Conservation (phyloP, 352 stramenopile genomes). For the Phytophthora europaea region DNA sequence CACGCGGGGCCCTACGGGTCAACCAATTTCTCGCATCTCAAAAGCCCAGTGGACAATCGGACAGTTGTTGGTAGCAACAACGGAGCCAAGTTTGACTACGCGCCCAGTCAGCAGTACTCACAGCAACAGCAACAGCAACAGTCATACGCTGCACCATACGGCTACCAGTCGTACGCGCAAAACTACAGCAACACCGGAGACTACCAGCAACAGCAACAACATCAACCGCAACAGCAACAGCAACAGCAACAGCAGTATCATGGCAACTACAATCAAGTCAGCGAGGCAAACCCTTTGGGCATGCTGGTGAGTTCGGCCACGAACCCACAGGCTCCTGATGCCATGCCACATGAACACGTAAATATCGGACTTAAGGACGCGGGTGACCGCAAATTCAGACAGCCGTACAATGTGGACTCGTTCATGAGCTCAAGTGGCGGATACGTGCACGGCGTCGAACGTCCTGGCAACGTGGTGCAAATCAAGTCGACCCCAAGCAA, state of each 20-base stretch:
- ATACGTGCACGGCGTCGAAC: slow-evolving; percentile 45
- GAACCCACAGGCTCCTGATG: slow-evolving; percentile 42
- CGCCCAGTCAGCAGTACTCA: slow-evolving; percentile 40
- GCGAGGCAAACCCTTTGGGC: slow-evolving; percentile 51
- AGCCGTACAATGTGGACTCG: slow-evolving; percentile 46
- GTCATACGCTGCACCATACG: slow-evolving; percentile 42
- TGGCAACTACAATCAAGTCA: slow-evolving; percentile 37
- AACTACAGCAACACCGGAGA: slow-evolving; percentile 41
- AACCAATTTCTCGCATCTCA: slow-evolving; percentile 41
- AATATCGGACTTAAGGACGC: slow-evolving; percentile 52
- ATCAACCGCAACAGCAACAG: slow-evolving; percentile 33
- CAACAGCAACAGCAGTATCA: slow-evolving; percentile 49
- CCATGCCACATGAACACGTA: slow-evolving; percentile 50
- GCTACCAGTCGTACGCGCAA: slow-evolving; percentile 49
- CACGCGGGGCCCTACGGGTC: slow-evolving; percentile 33
- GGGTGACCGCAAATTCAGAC: slow-evolving; percentile 53
- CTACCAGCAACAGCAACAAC: slow-evolving; percentile 43
- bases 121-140: slow-evolving; percentile 34
- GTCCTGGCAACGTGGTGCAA: slow-evolving; percentile 52
- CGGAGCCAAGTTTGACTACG: slow-evolving; percentile 44
- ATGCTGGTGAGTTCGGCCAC: slow-evolving; percentile 71
- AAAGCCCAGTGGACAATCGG: slow-evolving; percentile 30
- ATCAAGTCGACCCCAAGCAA: slow-evolving; percentile 46
- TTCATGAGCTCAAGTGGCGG: slow-evolving; percentile 40
- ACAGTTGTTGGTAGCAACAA: slow-evolving; percentile 12